phyloP scores from a whole-genome alignment of 73 alveolate genomes.

The Paramecium biaurelia region DNA sequence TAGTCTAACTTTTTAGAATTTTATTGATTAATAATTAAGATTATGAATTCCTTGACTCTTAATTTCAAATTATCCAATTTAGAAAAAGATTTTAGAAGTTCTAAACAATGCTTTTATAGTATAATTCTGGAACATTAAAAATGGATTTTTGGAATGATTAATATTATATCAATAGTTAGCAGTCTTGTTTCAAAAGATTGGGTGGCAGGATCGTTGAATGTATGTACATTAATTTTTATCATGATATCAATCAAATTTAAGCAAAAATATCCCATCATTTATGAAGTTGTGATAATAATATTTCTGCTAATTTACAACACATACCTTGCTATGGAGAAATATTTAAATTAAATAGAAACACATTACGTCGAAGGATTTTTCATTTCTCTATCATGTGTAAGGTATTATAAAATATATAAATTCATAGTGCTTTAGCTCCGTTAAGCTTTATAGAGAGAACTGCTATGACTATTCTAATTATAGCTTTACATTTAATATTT shows the following conservation, averaged over 20 bases:
- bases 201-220: not conserved
- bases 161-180: not conserved
- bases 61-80: not conserved
- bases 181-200: not conserved
- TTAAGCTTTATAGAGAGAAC: not conserved
- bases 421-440: not conserved
- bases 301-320: not conserved
- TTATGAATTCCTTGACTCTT: not conserved
- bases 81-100: not conserved
- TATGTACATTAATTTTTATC: not conserved
- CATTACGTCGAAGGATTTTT: not conserved
- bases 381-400: not conserved
- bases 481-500: not conserved
- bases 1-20: not conserved
- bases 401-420: not conserved
- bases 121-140: not conserved
- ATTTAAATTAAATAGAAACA: not conserved
- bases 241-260: not conserved
- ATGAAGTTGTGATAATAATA: not conserved
- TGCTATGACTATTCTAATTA: not conserved
- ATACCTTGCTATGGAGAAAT: not conserved
- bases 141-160: not conserved
- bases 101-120: not conserved
- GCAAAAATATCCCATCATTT: not conserved
- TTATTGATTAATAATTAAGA: not conserved